A percentile compares a stretch with the other conserved stretches of the same genome.
Conservation (phyloP, 495 filamentous ascomycete species). For the Trichoderma orchidacearum region DNA sequence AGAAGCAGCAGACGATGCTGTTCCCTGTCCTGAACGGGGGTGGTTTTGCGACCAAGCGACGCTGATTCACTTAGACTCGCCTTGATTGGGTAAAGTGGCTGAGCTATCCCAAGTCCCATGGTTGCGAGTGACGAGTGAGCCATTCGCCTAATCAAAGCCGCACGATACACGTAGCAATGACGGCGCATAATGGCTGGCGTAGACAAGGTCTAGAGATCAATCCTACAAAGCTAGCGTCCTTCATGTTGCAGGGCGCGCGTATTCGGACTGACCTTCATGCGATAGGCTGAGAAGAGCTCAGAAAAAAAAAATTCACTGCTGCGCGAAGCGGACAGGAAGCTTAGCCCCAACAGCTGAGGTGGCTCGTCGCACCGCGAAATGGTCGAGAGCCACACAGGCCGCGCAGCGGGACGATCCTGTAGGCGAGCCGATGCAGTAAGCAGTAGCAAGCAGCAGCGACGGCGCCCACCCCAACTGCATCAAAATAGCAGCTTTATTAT, state of each 20-base stretch:
- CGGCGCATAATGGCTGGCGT: neutral
- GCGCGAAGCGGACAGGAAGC: neutral
- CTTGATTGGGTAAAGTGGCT: neutral
- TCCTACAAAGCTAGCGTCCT: too few species aligned
- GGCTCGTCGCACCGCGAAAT: too few species aligned
- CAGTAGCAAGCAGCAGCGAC: too few species aligned
- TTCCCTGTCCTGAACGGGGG: neutral
- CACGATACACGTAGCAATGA: neutral
- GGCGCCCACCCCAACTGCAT: too few species aligned
- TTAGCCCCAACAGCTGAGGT: too few species aligned
- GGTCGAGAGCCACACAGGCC: too few species aligned
- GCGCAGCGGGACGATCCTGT: neutral
- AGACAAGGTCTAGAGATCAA: too few species aligned
- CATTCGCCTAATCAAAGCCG: too few species aligned
- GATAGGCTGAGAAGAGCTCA: neutral
- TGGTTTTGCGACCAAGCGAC: neutral
- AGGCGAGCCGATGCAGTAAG: too few species aligned
- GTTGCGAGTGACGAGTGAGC: neutral
- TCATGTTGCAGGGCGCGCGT: neutral
- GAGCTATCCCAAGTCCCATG: neutral
- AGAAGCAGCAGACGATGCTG: too few species aligned
- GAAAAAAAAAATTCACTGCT: neutral
- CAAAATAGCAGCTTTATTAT: too few species aligned
- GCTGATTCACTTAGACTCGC: neutral
- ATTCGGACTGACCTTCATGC: neutral